Percentiles rank a stretch among this genome's conserved stretches.
Evolutionary conservation across 257 asterid species (phyloP).

Genomic region (Solanum chiquidenum): DNA sequence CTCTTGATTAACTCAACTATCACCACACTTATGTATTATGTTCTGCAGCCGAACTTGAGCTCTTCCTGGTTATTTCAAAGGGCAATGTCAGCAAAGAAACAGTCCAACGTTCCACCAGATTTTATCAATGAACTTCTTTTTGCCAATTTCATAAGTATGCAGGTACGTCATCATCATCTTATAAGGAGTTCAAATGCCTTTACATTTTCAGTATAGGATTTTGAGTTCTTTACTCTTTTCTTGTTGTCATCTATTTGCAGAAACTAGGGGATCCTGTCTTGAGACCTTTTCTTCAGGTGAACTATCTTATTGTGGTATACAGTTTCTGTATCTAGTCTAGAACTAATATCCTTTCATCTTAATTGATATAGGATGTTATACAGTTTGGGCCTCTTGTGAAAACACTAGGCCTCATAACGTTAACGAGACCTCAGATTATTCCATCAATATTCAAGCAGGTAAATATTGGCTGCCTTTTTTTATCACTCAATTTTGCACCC

Average conservation of each 20-base stretch:
- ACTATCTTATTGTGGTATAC: background rate
- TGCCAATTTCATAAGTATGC: slow-evolving; percentile 84
- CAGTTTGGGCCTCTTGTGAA: slow-evolving; percentile 91
- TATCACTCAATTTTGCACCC: background rate
- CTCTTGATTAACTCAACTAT: background rate
- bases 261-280: slow-evolving; percentile 92
- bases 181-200: background rate
- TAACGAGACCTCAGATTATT: slow-evolving; percentile 53
- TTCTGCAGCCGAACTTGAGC: slow-evolving; percentile 77
- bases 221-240: background rate
- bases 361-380: slow-evolving; percentile 62
- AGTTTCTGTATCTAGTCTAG: background rate
- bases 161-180: slow-evolving; percentile 23
- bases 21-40: slow-evolving; percentile 1
- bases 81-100: slow-evolving; percentile 89
- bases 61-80: slow-evolving; percentile 94
- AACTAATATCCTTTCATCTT: background rate
- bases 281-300: slow-evolving; percentile 96
- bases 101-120: slow-evolving; percentile 52
- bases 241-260: slow-evolving; percentile 18
- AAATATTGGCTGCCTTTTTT: background rate
- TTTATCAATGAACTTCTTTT: slow-evolving; percentile 76
- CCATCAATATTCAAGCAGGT: slow-evolving; percentile 90
- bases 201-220: background rate
- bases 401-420: slow-evolving; percentile 78